phyloP scores from a whole-genome alignment of 176 grass and related monocot genomes.

The Hordeum marinum region DNA sequence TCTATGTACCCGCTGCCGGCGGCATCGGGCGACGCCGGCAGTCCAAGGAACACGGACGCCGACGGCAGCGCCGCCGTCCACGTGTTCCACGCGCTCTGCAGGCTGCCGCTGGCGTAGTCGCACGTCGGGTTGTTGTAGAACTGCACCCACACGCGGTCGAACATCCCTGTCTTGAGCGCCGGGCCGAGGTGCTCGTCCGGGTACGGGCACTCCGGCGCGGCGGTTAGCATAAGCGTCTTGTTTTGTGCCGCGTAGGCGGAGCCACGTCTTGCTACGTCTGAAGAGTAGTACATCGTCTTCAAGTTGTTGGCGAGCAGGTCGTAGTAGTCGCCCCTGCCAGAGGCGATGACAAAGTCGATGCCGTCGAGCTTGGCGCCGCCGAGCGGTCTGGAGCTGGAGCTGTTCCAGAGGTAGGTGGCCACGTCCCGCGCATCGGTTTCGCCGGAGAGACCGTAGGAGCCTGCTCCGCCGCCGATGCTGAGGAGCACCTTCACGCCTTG shows the following conservation, averaged over 20 bases:
- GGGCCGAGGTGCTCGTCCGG: slow-evolving; percentile 16
- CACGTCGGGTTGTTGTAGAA: slow-evolving; percentile 73
- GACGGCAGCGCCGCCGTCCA: background rate
- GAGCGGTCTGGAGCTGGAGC: background rate
- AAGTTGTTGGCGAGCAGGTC: background rate
- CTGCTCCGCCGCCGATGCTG: slow-evolving; percentile 15
- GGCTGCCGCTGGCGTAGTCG: background rate
- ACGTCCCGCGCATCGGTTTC: background rate
- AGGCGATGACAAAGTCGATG: slow-evolving; percentile 40
- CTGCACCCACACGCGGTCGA: slow-evolving; percentile 73
- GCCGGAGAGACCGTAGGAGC: slow-evolving; percentile 12
- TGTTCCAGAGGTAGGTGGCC: slow-evolving; percentile 49
- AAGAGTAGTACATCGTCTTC: background rate
- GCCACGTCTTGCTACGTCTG: slow-evolving; percentile 5
- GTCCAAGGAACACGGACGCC: slow-evolving; percentile 23
- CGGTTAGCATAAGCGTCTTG: slow-evolving; percentile 18
- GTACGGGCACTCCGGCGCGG: slow-evolving; percentile 35
- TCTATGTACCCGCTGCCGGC: slow-evolving; percentile 12
- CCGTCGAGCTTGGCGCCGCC: slow-evolving; percentile 43
- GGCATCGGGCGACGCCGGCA: slow-evolving; percentile 11
- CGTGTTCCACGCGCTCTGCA: background rate
- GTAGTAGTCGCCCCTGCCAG: background rate
- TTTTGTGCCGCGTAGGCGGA: no score
- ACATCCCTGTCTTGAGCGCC: slow-evolving; percentile 33
- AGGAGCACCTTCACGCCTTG: slow-evolving; percentile 47